Evolutionary conservation across 1,284 basidiomycete species (phyloP).

Genomic region (Ceratobasidium papillatum): DNA sequence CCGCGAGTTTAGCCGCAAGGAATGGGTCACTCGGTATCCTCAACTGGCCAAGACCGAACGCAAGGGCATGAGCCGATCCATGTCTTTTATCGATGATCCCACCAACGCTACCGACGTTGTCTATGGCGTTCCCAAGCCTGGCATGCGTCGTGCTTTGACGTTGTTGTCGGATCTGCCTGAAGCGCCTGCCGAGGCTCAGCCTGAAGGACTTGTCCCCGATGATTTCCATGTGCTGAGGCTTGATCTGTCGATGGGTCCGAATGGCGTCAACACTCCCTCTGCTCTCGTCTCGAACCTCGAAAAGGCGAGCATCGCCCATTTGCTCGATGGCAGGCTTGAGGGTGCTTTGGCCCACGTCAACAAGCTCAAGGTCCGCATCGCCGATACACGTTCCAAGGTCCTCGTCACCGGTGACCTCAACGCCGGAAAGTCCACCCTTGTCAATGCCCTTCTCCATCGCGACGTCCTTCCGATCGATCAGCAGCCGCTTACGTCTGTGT

Average conservation of each 20-base stretch:
- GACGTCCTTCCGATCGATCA: conserved; percentile 98
- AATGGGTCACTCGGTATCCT: conserved; percentile 91
- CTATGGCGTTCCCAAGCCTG: conserved; percentile 59
- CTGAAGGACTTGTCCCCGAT: conserved; percentile 54
- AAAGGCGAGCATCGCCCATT: conserved; percentile 90
- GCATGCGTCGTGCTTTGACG: conserved; percentile 55
- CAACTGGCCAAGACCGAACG: conserved; percentile 56
- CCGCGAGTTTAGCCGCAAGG: conserved; percentile 81
- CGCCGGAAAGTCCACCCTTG: conserved; percentile 97
- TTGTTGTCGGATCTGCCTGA: conserved; percentile 47
- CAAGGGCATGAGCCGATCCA: conserved; percentile 61
- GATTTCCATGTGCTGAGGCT: conserved; percentile 88
- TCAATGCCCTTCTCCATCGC: conserved; percentile 90
- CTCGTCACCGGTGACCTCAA: conserved; percentile 99
- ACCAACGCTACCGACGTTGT: conserved; percentile 72
- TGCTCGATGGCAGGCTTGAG: conserved; percentile 88
- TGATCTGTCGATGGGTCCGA: conserved; percentile 89
- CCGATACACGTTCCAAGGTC: conserved; percentile 94
- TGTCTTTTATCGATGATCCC: conserved; percentile 86
- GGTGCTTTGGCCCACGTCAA: conserved; percentile 82
- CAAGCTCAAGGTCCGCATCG: conserved; percentile 84
- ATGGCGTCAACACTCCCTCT: conserved; percentile 72
- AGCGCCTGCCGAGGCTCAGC: conserved; percentile 2
- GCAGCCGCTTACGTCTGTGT: conserved; percentile 96
- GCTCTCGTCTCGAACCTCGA: conserved; percentile 91